Conservation (phyloP, 169 alveolate species). For the Miamiensis avidus region DNA sequence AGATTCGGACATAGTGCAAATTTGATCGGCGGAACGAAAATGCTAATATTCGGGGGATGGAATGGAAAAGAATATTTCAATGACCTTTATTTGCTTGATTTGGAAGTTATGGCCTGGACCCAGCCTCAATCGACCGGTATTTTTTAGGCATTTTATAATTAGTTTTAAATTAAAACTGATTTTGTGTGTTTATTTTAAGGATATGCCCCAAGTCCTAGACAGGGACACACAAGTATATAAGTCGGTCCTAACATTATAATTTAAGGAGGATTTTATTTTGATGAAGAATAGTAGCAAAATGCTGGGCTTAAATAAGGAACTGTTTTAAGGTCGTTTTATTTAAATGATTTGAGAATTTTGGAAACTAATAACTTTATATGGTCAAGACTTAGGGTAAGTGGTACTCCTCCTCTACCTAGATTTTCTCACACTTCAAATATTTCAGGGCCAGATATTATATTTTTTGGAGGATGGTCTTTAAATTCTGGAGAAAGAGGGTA, state of each 20-base stretch:
- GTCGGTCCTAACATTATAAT: conserved; percentile 85
- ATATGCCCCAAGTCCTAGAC: conserved; percentile 89
- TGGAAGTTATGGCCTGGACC: conserved; percentile 91
- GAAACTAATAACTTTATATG: conserved; percentile 84
- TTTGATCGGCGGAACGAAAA: conserved; percentile 79
- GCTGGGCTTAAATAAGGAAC: conserved; percentile 78
- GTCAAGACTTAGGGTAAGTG: conserved; percentile 85
- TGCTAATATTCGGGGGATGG: conserved; percentile 92
- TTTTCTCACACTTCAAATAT: conserved; percentile 86
- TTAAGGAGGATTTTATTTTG: conserved; percentile 87
- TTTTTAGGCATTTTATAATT: no score
- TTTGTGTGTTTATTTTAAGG: conserved; percentile 15
- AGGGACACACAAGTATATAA: conserved; percentile 86
- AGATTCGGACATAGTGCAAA: conserved; percentile 88
- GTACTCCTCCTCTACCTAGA: conserved; percentile 86
- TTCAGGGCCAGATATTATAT: conserved; percentile 79
- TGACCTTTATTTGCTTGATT: conserved; percentile 83
- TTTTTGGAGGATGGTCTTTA: conserved; percentile 87
- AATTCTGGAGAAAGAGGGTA: conserved; percentile 79
- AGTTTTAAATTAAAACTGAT: neutral
- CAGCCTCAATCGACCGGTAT: conserved; percentile 76
- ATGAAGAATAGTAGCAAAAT: conserved; percentile 67
- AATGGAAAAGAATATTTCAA: conserved; percentile 81
- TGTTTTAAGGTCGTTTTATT: conserved; percentile 72
- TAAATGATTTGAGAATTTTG: conserved; percentile 85